Conservation (phyloP, 805 yeast genomes). For the Clavispora fructus region DNA sequence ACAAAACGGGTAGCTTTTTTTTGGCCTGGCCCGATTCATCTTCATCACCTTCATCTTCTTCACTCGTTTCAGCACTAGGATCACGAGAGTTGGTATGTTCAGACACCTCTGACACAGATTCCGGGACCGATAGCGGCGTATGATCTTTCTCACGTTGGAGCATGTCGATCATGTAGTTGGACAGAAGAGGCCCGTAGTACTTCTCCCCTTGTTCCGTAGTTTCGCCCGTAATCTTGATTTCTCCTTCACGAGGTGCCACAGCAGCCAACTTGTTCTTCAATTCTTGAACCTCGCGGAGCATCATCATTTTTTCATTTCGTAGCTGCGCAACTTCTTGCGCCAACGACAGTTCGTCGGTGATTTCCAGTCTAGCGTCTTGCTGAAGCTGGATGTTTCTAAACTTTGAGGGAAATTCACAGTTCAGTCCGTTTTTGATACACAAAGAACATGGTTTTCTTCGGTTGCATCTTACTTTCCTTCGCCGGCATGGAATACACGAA, state of each 20-base stretch:
- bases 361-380: background rate
- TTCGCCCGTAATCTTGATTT: conserved; percentile 26
- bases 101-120: conserved; percentile 1
- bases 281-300: conserved; percentile 9
- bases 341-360: background rate
- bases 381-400: conserved; percentile 8
- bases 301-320: conserved; percentile 16
- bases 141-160: conserved; percentile 17
- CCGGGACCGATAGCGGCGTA: conserved; percentile 6
- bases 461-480: conserved; percentile 16
- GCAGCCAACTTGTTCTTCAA: background rate
- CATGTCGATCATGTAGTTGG: conserved; percentile 41
- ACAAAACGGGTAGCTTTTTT: conserved; percentile 25
- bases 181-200: conserved; percentile 50
- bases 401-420: conserved; percentile 14
- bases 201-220: conserved; percentile 37
- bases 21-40: conserved; percentile 14
- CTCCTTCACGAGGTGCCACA: background rate
- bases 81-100: background rate
- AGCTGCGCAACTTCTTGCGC: conserved; percentile 16
- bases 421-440: conserved; percentile 8
- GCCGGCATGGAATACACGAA: conserved; percentile 15
- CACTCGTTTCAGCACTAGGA: background rate
- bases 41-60: background rate
- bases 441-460: conserved; percentile 15